These are phyloP conservation scores for Diaporthe citri DNA, from an alignment of 2,329 filamentous ascomycete species.

Conservation along the genomic window DNA sequence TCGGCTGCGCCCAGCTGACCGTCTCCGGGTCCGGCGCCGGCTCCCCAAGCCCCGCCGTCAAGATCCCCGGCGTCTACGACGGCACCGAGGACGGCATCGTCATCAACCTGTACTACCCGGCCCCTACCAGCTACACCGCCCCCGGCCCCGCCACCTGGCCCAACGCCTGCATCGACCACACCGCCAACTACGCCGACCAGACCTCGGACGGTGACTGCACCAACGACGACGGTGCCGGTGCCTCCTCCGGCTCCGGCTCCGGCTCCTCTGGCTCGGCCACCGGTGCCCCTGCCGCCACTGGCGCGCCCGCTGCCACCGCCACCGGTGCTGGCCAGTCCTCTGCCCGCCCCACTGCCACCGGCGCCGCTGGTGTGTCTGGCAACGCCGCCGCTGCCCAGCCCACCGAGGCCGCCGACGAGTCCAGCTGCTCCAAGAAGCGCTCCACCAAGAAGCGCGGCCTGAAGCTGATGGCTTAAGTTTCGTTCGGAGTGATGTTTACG, in stretches of 20 bases:
- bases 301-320: background rate
- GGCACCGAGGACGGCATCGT: conserved; percentile 50
- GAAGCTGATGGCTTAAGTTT: conserved; percentile 20
- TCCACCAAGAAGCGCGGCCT: conserved; percentile 21
- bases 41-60: conserved; percentile 47
- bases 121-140: conserved; percentile 49
- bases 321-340: conserved; percentile 2
- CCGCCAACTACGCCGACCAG: conserved; percentile 51
- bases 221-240: conserved; percentile 29
- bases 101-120: conserved; percentile 53
- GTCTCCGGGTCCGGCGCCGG: conserved; percentile 49
- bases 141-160: conserved; percentile 52
- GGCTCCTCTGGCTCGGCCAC: background rate
- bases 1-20: conserved; percentile 53
- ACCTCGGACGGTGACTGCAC: conserved; percentile 53
- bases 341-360: background rate
- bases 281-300: background rate
- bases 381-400: conserved; percentile 11
- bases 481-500: background rate
- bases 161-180: conserved; percentile 52
- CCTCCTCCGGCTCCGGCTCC: conserved; percentile 10
- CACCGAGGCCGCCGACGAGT: conserved; percentile 1
- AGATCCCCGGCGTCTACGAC: conserved; percentile 51
- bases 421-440: conserved; percentile 28
- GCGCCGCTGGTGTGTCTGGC: conserved; percentile 10